These are phyloP conservation scores for Cardiospermum halicacabum DNA, from an alignment of 345 rosid genomes.

Conservation along the genomic window DNA sequence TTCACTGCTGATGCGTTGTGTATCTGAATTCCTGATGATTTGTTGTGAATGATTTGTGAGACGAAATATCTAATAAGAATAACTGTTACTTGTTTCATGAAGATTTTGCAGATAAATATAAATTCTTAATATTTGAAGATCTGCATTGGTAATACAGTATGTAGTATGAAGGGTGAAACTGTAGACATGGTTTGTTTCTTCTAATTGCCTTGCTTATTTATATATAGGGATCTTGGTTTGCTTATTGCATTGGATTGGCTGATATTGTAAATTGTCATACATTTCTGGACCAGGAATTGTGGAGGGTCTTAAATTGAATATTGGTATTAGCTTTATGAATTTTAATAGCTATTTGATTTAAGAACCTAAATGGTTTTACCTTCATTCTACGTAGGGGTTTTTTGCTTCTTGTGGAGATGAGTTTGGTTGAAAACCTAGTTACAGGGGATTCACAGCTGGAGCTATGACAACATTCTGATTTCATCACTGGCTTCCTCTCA, in stretches of 20 bases:
- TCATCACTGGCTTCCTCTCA: slow-evolving; percentile 93
- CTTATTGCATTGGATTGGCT: slow-evolving; percentile 69
- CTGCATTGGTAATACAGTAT: slow-evolving; percentile 99
- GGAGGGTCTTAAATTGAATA: slow-evolving; percentile 89
- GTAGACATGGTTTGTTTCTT: background rate
- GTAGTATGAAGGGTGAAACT: slow-evolving; percentile 86
- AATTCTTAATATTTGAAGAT: slow-evolving; percentile 89
- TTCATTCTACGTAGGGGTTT: slow-evolving; percentile 72
- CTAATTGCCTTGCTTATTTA: background rate
- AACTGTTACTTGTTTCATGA: background rate
- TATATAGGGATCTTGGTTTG: background rate
- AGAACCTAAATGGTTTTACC: background rate
- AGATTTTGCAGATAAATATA: slow-evolving; percentile 93
- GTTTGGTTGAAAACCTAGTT: slow-evolving; percentile 98
- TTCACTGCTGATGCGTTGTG: slow-evolving; percentile 75
- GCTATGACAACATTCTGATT: slow-evolving; percentile 92
- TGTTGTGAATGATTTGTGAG: background rate
- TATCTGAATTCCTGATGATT: background rate
- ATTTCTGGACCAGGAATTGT: slow-evolving; percentile 96
- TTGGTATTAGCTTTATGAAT: slow-evolving; percentile 15
- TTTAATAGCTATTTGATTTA: background rate
- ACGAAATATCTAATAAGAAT: background rate
- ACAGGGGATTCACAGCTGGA: slow-evolving; percentile 85
- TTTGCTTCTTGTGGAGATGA: slow-evolving; percentile 91
- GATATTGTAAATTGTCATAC: slow-evolving; percentile 90